These are phyloP conservation scores for Skeletonema potamos DNA, from an alignment of 108 stramenopile genomes.

Conservation along the genomic window DNA sequence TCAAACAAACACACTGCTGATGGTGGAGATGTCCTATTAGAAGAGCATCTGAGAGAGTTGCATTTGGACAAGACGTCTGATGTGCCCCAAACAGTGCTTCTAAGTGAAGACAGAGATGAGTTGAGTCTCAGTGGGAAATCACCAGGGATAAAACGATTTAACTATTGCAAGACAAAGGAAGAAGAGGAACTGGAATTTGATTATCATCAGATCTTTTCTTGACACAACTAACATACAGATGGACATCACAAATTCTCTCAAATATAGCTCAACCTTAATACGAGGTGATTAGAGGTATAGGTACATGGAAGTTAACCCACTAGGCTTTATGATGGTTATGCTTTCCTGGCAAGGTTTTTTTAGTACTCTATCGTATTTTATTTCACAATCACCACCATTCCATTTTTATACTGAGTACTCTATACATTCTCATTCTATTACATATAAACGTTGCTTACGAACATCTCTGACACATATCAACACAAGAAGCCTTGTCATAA, in stretches of 20 bases:
- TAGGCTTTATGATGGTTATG: too few relatives aligned
- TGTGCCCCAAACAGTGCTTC: background rate
- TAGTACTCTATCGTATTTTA: background rate
- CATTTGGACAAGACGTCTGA: background rate
- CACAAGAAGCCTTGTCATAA: background rate
- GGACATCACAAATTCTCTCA: too few relatives aligned
- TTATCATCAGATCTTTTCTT: background rate
- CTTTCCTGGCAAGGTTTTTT: background rate
- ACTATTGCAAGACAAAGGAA: background rate
- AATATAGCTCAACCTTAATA: too few relatives aligned
- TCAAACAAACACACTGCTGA: background rate
- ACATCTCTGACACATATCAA: background rate
- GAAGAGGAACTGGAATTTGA: background rate
- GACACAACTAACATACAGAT: background rate
- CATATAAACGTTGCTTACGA: background rate
- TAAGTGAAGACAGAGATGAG: background rate
- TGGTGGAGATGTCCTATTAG: background rate
- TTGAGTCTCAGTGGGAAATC: background rate
- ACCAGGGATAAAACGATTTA: background rate
- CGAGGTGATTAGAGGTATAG: too few relatives aligned
- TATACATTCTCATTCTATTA: background rate
- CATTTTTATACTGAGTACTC: too few relatives aligned
- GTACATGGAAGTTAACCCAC: background rate
- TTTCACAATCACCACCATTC: background rate
- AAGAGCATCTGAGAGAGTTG: background rate